These are phyloP conservation scores for Ormosia emarginata DNA, from an alignment of 306 rosid genomes.

Conservation along the genomic window DNA sequence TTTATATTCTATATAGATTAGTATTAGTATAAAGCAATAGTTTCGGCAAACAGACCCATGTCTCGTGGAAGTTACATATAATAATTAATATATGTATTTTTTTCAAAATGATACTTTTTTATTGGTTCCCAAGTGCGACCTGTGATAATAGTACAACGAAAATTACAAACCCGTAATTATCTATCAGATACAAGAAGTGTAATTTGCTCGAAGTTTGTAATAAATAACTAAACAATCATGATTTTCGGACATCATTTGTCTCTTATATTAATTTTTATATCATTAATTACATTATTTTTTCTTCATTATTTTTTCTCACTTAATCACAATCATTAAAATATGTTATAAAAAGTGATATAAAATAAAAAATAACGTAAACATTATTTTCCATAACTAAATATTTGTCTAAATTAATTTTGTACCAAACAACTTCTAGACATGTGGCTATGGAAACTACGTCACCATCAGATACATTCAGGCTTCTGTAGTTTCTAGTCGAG, in stretches of 20 bases:
- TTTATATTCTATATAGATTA: background rate
- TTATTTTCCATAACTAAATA: background rate
- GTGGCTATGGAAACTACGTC: background rate
- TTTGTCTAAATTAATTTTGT: background rate
- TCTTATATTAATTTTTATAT: no score
- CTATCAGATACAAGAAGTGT: background rate
- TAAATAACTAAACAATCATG: background rate
- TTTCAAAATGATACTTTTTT: background rate
- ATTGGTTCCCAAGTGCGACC: background rate
- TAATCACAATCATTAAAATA: no score
- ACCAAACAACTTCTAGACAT: background rate
- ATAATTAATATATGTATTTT: background rate
- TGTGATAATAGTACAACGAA: background rate
- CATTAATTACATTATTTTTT: no score
- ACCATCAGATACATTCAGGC: background rate
- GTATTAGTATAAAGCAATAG: background rate
- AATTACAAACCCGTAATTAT: background rate
- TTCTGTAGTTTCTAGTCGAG: background rate
- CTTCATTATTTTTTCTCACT: no score
- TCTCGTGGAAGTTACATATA: background rate
- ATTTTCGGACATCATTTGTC: no score
- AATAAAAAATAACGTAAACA: no score
- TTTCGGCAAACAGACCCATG: background rate
- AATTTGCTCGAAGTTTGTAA: background rate
- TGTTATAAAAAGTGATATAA: no score